phyloP scores from a whole-genome alignment of 106 monocot genomes.

The Xerophyta viscosa region DNA sequence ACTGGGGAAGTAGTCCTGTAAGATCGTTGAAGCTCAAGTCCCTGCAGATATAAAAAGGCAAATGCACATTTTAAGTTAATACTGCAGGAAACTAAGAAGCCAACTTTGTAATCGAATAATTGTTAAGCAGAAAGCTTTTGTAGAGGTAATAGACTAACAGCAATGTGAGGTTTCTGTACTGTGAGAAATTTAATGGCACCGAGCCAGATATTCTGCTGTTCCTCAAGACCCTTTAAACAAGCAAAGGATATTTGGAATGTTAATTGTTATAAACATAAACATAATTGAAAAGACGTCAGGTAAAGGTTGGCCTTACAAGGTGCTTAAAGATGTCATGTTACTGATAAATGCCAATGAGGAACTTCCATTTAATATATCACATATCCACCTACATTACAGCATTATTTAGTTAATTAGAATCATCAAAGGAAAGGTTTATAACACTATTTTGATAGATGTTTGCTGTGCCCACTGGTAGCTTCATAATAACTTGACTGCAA shows the following conservation, averaged over 20 bases:
- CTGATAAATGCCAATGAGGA: conserved; percentile 63
- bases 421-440: too few species aligned
- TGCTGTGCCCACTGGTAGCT: too few species aligned
- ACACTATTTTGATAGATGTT: too few species aligned
- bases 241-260: too few species aligned
- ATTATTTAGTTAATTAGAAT: neutral
- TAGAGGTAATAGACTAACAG: conserved; percentile 44
- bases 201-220: conserved; percentile 56
- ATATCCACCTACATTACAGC: conserved; percentile 40
- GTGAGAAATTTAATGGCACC: conserved; percentile 39
- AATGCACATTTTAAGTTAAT: neutral
- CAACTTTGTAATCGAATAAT: too few species aligned
- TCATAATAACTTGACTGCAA: too few species aligned
- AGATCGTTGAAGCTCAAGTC: conserved; percentile 96
- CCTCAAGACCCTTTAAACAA: conserved; percentile 77
- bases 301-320: conserved; percentile 39
- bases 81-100: neutral
- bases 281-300: neutral
- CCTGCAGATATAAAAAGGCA: conserved; percentile 17
- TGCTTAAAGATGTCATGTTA: conserved; percentile 58
- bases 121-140: neutral
- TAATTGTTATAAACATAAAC: neutral
- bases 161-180: conserved; percentile 24
- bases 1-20: conserved; percentile 53
- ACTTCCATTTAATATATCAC: conserved; percentile 60